Evolutionary conservation across 768 basidiomycete species (phyloP).

Genomic region (Auricularia heimuer): DNA sequence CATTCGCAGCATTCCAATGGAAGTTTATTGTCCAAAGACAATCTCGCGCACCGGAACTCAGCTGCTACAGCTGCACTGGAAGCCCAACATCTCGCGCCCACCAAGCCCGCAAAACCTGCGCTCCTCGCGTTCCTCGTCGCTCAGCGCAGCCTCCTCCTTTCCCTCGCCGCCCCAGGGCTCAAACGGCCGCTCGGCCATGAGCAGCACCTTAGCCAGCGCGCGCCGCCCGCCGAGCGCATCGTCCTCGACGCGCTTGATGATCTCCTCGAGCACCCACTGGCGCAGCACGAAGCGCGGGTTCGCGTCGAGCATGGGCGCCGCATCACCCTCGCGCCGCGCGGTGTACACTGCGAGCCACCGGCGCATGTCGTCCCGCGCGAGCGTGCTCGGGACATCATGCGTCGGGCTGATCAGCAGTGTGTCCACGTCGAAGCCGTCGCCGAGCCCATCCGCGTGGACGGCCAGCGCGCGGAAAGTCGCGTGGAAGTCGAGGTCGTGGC

Average conservation of each 20-base stretch:
- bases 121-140: constrained; percentile 57
- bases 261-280: constrained; percentile 95
- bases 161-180: constrained; percentile 80
- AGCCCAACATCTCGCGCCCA: constrained; percentile 65
- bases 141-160: constrained; percentile 38
- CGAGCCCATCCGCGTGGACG: constrained; percentile 9
- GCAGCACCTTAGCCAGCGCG: constrained; percentile 67
- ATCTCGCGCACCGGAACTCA: constrained; percentile 21
- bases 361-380: constrained; percentile 15
- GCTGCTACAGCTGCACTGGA: constrained; percentile 92
- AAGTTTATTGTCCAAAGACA: too few species aligned
- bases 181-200: constrained; percentile 87
- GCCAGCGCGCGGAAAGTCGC: constrained; percentile 68
- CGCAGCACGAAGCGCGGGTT: constrained; percentile 91
- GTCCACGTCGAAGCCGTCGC: constrained; percentile 6
- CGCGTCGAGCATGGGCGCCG: constrained; percentile 37
- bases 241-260: constrained; percentile 64
- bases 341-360: constrained; percentile 59
- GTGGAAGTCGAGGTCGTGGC: constrained; percentile 78
- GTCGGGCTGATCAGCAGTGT: neutral
- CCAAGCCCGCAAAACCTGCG: constrained; percentile 71
- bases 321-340: constrained; percentile 37
- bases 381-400: neutral
- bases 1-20: too few species aligned
- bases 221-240: constrained; percentile 55